phyloP scores from a whole-genome alignment of 2,329 filamentous ascomycete genomes.

The Exophiala sp. region DNA sequence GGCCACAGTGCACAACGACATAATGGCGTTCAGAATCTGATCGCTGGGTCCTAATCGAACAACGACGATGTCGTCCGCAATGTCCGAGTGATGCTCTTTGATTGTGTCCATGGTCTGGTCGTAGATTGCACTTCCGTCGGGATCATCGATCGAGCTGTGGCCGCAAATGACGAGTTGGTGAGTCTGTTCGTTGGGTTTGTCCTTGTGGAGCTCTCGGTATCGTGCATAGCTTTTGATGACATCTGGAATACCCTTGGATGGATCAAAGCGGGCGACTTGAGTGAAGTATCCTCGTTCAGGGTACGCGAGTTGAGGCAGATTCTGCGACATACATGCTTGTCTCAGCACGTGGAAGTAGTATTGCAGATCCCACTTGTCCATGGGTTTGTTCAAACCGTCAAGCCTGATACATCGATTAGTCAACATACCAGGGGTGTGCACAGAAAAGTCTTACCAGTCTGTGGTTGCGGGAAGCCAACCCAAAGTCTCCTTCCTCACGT shows the following conservation, averaged over 20 bases:
- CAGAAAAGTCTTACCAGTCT: constrained; percentile 57
- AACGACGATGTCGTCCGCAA: constrained; percentile 65
- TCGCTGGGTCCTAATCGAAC: constrained; percentile 76
- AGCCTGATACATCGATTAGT: constrained; percentile 47
- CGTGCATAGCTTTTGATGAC: constrained; percentile 73
- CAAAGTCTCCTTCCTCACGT: constrained; percentile 63
- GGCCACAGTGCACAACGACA: constrained; percentile 68
- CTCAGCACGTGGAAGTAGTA: constrained; percentile 77
- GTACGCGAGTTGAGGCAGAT: constrained; percentile 51
- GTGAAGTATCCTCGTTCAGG: constrained; percentile 67
- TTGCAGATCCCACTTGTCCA: constrained; percentile 65
- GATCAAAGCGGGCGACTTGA: constrained; percentile 79
- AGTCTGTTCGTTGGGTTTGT: constrained; percentile 46
- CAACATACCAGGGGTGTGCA: constrained; percentile 1
- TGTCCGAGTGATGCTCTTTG: constrained; percentile 58
- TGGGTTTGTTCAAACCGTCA: constrained; percentile 74
- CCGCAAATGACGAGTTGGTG: constrained; percentile 76
- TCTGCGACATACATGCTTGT: constrained; percentile 55
- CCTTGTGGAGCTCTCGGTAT: constrained; percentile 60
- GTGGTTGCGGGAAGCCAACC: constrained; percentile 77
- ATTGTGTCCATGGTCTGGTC: constrained; percentile 68
- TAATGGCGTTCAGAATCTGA: constrained; percentile 72
- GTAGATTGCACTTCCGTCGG: constrained; percentile 69
- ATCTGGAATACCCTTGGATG: constrained; percentile 75
- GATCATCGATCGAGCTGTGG: constrained; percentile 77